These are phyloP conservation scores for Prototheca wickerhamii DNA, from an alignment of 163 green algal genomes.

Conservation along the genomic window DNA sequence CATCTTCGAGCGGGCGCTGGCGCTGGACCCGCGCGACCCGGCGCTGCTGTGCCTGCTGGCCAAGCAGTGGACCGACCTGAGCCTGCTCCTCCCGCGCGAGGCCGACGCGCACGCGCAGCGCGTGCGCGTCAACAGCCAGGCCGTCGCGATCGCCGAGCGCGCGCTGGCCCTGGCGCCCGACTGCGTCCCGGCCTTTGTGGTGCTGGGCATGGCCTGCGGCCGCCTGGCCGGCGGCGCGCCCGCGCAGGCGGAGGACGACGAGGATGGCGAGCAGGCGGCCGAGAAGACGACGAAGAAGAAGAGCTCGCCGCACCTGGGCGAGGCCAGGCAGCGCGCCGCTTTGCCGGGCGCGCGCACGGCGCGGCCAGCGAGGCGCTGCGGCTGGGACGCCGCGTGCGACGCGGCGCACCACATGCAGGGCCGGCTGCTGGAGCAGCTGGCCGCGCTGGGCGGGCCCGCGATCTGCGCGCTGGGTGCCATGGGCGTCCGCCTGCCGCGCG, in stretches of 20 bases:
- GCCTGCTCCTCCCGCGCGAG: slow-evolving; percentile 13
- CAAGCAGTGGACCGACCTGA: slow-evolving; percentile 34
- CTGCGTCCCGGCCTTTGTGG: background rate
- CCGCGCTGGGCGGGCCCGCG: slow-evolving; percentile 56
- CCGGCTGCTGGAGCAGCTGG: slow-evolving; percentile 69
- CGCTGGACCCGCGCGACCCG: slow-evolving; percentile 11
- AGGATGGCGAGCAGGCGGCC: too few species aligned
- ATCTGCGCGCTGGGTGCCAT: slow-evolving; percentile 54
- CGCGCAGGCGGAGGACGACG: slow-evolving; percentile 40
- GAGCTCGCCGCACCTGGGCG: too few species aligned
- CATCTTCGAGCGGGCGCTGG: slow-evolving; percentile 18
- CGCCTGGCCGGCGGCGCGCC: slow-evolving; percentile 30
- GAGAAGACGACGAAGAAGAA: too few species aligned
- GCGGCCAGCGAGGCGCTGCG: slow-evolving; percentile 24
- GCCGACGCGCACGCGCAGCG: slow-evolving; percentile 3
- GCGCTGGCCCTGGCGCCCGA: slow-evolving; percentile 1
- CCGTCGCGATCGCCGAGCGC: slow-evolving; percentile 2
- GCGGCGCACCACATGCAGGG: slow-evolving; percentile 79
- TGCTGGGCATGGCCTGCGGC: slow-evolving; percentile 26
- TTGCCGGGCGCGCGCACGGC: slow-evolving; percentile 26
- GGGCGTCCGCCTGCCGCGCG: slow-evolving; percentile 53
- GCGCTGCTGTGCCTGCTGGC: slow-evolving; percentile 18
- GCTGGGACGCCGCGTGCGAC: slow-evolving; percentile 49
- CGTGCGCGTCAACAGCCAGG: slow-evolving; percentile 4
- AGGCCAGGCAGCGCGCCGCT: too few species aligned